Evolutionary conservation across 306 rosid genomes (phyloP), one percentile per base, ranked within the genome.

Genomic region (Hylodesmum podocarpum): DNA sequence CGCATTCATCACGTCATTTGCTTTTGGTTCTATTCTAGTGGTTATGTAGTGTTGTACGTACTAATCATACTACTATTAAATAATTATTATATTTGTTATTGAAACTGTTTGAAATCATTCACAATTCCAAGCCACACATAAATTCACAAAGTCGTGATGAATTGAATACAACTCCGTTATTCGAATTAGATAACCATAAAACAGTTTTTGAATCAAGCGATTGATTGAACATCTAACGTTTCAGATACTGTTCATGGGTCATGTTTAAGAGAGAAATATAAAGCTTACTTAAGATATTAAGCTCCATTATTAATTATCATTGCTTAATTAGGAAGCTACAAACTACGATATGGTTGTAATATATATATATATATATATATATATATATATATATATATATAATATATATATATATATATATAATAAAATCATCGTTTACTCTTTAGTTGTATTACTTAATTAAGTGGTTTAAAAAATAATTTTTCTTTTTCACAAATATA

Each of bases 1-100:
- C 62, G 46, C 81, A 62, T 76, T 71, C 49, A 66, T 82, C 44
- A 37, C 76, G 71, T 77, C 86, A 82, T 72, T 73, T 37, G 18
- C 8, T 82, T 70, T 81, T 50, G 43, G 18, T 68, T 51, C 2
- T 43, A 51, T 62, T 70, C 61, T 59, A 16, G 37, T 33, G 47
- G 6, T 73, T 49, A 2, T 58, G 24, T 37, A 18, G 54, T 41
- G 24, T 37, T 27, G 54, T 41, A n/a, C 40, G 21, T 44, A 34
- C 41, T 14, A 27, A 63, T 72, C 16, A 12, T 64, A 3, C 33
- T 5, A 4, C 49, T 41, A 31, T 18, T 19, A 15, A 62, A 21
- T 34, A 19, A 15, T 43, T 37, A 50, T 37, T 40, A 49, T 22
- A 24, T 47, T 63, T 75, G 16, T 33, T 33, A 2, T 43, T 8